Conservation (phyloP, 2,329 filamentous ascomycete species). For the Mariannaea sp. region DNA sequence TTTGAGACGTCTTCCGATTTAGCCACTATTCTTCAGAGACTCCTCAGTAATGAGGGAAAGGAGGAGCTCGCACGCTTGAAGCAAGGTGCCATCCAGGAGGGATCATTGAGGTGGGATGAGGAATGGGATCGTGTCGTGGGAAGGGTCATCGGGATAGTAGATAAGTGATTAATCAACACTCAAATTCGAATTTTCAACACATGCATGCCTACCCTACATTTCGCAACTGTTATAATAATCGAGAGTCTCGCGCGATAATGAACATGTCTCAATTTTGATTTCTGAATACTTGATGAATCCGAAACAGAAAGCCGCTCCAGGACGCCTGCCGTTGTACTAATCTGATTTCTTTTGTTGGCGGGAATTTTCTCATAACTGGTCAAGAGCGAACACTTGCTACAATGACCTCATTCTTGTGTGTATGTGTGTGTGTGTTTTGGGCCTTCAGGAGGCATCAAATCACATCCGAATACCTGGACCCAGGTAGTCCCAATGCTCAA, state of each 20-base stretch:
- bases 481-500: conserved; percentile 33
- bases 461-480: neutral
- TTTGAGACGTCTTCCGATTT: conserved; percentile 76
- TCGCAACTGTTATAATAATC: neutral
- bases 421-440: too few relatives aligned
- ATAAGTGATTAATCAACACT: conserved; percentile 17
- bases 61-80: conserved; percentile 65
- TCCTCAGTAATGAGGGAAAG: conserved; percentile 61
- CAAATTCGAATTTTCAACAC: neutral
- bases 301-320: conserved; percentile 27
- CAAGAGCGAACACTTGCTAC: conserved; percentile 20
- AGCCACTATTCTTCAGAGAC: conserved; percentile 61
- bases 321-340: conserved; percentile 30
- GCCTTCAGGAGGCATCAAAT: neutral
- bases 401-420: too few relatives aligned
- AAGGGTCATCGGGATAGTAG: conserved; percentile 63
- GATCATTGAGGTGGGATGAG: conserved; percentile 80
- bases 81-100: conserved; percentile 74
- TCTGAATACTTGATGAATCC: conserved; percentile 13
- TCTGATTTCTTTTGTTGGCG: conserved; percentile 13
- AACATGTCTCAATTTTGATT: conserved; percentile 2
- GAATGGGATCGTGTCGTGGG: conserved; percentile 90
- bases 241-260: conserved; percentile 7
- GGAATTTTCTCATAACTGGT: conserved; percentile 15
- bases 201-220: neutral